Evolutionary conservation across 192 early-diverging fungal genomes (phyloP).

Genomic region (Coemansia sp.): DNA sequence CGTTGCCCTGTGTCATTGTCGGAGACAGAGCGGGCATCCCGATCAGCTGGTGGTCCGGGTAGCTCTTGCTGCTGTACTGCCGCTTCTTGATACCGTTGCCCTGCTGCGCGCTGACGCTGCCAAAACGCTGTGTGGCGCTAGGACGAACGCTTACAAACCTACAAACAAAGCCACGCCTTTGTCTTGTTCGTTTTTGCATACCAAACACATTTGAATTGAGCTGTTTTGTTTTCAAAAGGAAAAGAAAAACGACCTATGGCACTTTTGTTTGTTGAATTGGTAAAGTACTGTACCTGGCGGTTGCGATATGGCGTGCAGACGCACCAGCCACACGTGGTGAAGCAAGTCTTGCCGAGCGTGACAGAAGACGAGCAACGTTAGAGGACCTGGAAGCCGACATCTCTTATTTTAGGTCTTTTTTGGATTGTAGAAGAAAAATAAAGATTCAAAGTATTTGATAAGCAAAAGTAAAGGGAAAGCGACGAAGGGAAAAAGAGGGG

Average conservation of each 20-base stretch:
- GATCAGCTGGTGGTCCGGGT: constrained; percentile 74
- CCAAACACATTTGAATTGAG: too few species aligned
- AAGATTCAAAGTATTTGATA: background rate
- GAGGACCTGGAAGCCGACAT: constrained; percentile 43
- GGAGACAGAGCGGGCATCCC: constrained; percentile 94
- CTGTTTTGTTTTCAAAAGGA: too few species aligned
- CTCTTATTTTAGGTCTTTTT: background rate
- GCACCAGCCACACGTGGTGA: constrained; percentile 35
- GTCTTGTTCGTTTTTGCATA: too few species aligned
- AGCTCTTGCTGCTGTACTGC: constrained; percentile 56
- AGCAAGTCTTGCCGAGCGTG: constrained; percentile 46
- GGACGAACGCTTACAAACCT: constrained; percentile 15
- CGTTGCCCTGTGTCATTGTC: constrained; percentile 96
- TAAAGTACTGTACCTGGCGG: constrained; percentile 30
- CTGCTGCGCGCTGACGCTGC: constrained; percentile 10
- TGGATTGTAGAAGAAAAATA: background rate
- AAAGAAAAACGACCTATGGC: background rate
- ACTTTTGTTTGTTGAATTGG: background rate
- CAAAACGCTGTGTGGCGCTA: constrained; percentile 16
- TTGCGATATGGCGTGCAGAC: constrained; percentile 44
- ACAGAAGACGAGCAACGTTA: constrained; percentile 41
- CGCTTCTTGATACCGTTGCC: constrained; percentile 21
- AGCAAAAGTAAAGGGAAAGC: constrained; percentile 2
- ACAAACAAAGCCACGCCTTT: background rate
- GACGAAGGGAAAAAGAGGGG: background rate